Conservation (phyloP, 768 basidiomycete genomes). For the Leccinum boreale region DNA sequence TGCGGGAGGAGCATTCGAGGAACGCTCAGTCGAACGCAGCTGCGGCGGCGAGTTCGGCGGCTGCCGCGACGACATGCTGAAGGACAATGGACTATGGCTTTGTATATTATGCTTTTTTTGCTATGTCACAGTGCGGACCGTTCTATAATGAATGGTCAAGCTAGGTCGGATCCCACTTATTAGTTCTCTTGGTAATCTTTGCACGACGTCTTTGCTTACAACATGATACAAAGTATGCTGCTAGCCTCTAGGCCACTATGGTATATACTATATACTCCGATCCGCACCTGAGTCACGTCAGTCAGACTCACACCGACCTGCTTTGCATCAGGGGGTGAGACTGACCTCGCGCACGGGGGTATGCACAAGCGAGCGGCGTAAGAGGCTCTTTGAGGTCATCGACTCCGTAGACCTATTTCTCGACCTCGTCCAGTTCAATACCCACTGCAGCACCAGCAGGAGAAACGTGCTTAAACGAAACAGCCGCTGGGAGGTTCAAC, state of each 20-base stretch:
- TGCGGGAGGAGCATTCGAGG: slow-evolving; percentile 11
- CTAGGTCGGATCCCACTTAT: neutral
- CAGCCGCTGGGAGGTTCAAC: slow-evolving; percentile 89
- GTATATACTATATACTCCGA: no score
- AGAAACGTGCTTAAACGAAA: slow-evolving; percentile 74
- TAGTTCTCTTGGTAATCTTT: neutral
- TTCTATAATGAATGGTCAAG: neutral
- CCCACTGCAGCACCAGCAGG: slow-evolving; percentile 78
- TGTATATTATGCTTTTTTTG: neutral
- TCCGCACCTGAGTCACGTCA: slow-evolving; percentile 5
- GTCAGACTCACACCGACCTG: slow-evolving; percentile 1
- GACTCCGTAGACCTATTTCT: slow-evolving; percentile 94
- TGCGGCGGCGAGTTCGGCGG: no score
- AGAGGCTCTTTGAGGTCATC: slow-evolving; percentile 91
- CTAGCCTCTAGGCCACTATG: no score
- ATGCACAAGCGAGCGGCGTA: slow-evolving; percentile 86
- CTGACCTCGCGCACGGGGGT: slow-evolving; percentile 90
- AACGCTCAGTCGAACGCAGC: neutral
- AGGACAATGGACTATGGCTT: neutral
- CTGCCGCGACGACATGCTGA: neutral
- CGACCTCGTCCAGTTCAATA: slow-evolving; percentile 71
- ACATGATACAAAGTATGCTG: neutral
- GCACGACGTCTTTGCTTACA: neutral
- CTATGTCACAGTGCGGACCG: neutral
- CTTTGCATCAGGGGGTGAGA: neutral